Evolutionary conservation across 306 rosid species (phyloP).

Genomic region (Lablab purpureus): DNA sequence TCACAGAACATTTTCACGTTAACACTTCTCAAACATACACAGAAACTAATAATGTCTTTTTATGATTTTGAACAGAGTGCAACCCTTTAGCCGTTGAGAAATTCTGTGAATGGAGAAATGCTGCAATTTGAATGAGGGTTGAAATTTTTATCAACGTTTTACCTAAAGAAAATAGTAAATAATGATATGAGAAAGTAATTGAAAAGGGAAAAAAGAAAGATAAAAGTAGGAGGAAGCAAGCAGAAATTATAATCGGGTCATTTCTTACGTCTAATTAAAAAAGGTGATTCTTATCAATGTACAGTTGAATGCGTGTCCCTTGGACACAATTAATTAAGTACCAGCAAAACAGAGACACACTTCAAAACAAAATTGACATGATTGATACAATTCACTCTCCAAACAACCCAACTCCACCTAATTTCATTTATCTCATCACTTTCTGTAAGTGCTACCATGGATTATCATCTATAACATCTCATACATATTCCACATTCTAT

Average conservation of each 20-base stretch:
- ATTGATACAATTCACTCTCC: conserved; percentile 20
- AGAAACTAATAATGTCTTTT: background rate
- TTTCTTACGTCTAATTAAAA: conserved; percentile 10
- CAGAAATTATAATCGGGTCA: background rate
- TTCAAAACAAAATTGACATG: conserved; percentile 26
- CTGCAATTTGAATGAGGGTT: background rate
- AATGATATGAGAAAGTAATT: background rate
- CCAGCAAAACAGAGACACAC: background rate
- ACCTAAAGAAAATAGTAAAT: background rate
- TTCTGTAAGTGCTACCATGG: background rate
- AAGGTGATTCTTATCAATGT: conserved; percentile 11
- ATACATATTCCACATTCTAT: background rate
- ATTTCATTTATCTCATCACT: background rate
- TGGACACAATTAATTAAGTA: conserved; percentile 28
- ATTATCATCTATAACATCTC: background rate
- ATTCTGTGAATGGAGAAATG: background rate
- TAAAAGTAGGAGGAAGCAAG: background rate
- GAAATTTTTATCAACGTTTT: background rate
- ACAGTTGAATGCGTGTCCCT: conserved; percentile 25
- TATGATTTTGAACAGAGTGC: background rate
- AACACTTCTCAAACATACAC: background rate
- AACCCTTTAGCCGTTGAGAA: background rate
- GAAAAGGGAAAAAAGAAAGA: background rate
- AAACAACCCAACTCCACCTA: background rate
- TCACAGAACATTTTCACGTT: background rate